These are phyloP conservation scores for Carex parvula DNA, from an alignment of 176 grass and related monocot genomes.

Conservation along the genomic window DNA sequence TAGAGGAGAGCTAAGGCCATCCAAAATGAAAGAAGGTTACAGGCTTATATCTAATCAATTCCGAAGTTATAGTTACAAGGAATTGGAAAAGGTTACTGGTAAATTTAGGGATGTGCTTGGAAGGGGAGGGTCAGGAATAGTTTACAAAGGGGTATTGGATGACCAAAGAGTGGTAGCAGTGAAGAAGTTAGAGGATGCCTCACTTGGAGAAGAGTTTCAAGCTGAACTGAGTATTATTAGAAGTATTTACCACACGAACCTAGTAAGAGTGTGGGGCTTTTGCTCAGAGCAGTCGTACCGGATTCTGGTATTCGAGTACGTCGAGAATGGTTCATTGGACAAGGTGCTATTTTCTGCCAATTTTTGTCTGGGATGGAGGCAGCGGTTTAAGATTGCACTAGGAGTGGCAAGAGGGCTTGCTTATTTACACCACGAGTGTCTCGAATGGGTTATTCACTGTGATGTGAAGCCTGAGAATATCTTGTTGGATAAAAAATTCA, in stretches of 20 bases:
- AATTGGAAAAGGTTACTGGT: constrained; percentile 31
- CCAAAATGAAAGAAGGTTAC: constrained; percentile 32
- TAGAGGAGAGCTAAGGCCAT: constrained; percentile 12
- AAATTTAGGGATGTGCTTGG: constrained; percentile 39
- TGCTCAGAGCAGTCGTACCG: constrained; percentile 36
- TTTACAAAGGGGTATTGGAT: constrained; percentile 35
- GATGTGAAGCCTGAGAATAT: constrained; percentile 48
- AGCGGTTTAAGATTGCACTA: constrained; percentile 39
- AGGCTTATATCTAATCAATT: constrained; percentile 36
- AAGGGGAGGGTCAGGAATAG: constrained; percentile 37
- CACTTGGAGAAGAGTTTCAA: constrained; percentile 37
- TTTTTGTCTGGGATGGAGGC: constrained; percentile 32
- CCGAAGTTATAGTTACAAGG: constrained; percentile 34
- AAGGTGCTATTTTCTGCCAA: constrained; percentile 25
- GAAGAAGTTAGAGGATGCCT: constrained; percentile 34
- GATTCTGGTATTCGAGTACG: constrained; percentile 36
- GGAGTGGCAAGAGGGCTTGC: constrained; percentile 42
- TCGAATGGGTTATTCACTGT: constrained; percentile 49
- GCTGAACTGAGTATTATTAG: constrained; percentile 38
- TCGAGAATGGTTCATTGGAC: constrained; percentile 43
- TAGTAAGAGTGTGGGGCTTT: constrained; percentile 40
- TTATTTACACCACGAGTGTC: constrained; percentile 50
- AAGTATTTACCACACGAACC: constrained; percentile 48
- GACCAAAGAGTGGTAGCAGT: constrained; percentile 34
- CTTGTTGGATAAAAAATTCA: constrained; percentile 26